phyloP scores from a whole-genome alignment of 345 rosid species.

The Brassica juncea region DNA sequence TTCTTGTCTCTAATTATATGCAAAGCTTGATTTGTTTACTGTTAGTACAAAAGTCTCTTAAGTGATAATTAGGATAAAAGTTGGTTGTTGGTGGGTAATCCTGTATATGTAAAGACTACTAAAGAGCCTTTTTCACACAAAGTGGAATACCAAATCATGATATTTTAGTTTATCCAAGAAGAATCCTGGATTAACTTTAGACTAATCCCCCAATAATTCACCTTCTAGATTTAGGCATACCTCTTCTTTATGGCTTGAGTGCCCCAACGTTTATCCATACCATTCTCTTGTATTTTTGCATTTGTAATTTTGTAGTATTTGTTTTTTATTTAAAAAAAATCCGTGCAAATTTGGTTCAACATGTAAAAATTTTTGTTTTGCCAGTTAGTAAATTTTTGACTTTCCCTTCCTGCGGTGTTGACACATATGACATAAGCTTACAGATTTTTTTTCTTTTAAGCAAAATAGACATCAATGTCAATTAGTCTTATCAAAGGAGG shows the following conservation, averaged over 20 bases:
- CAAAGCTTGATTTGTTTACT: slow-evolving; percentile 22
- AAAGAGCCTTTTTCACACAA: slow-evolving; percentile 23
- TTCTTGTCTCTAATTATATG: background rate
- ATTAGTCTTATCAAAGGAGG: slow-evolving; percentile 26
- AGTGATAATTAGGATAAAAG: slow-evolving; percentile 34
- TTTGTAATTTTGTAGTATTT: background rate
- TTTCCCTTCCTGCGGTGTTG: background rate
- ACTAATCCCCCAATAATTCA: slow-evolving; percentile 21
- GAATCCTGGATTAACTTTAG: slow-evolving; percentile 25
- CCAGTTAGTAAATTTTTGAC: background rate
- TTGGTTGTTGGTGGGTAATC: slow-evolving; percentile 7
- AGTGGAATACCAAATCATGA: slow-evolving; percentile 21
- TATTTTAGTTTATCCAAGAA: background rate
- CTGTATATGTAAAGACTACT: background rate
- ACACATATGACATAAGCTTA: no score
- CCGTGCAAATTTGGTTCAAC: background rate
- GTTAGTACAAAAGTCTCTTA: slow-evolving; percentile 17
- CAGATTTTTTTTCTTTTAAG: no score
- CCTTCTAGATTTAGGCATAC: slow-evolving; percentile 12
- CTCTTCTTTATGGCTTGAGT: background rate
- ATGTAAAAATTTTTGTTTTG: background rate
- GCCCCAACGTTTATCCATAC: slow-evolving; percentile 15
- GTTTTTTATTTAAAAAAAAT: background rate
- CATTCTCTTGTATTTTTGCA: background rate
- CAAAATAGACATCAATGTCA: slow-evolving; percentile 14